These are phyloP conservation scores for Colletotrichum scovillei DNA, from an alignment of 2,329 filamentous ascomycete species.

Conservation along the genomic window DNA sequence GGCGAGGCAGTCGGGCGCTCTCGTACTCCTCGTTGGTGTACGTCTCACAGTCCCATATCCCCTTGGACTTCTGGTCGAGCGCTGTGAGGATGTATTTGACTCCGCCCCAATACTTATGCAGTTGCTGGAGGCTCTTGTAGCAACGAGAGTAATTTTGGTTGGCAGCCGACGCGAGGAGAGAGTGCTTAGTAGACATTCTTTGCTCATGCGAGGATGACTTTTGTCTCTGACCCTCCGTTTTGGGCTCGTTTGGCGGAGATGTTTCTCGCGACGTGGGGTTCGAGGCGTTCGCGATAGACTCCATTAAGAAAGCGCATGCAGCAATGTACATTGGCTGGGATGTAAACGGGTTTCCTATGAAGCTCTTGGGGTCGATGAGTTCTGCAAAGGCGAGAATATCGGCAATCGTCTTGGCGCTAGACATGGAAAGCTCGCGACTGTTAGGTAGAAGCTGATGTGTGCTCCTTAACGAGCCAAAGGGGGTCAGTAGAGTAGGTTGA, in stretches of 20 bases:
- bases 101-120: conserved; percentile 89
- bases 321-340: conserved; percentile 93
- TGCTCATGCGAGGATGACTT: conserved; percentile 38
- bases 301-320: conserved; percentile 88
- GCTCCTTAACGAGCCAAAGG: conserved; percentile 69
- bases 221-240: conserved; percentile 33
- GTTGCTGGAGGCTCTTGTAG: conserved; percentile 82
- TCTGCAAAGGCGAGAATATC: conserved; percentile 90
- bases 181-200: conserved; percentile 71
- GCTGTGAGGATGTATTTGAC: conserved; percentile 89
- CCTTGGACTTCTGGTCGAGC: conserved; percentile 87
- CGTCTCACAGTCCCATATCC: conserved; percentile 81
- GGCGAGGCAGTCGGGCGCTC: conserved; percentile 64
- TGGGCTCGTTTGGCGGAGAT: conserved; percentile 56
- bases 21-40: conserved; percentile 81
- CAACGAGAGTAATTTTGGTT: conserved; percentile 90
- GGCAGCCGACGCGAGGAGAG: conserved; percentile 81
- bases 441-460: conserved; percentile 82
- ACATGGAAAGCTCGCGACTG: conserved; percentile 85
- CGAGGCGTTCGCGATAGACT: conserved; percentile 78
- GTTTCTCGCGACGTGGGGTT: conserved; percentile 71
- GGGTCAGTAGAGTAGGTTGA: conserved; percentile 84
- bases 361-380: conserved; percentile 85
- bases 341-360: conserved; percentile 89
- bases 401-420: conserved; percentile 90